These are phyloP conservation scores for Herpotrichia juniperi DNA, from an alignment of 2,329 filamentous ascomycete species.

Conservation along the genomic window DNA sequence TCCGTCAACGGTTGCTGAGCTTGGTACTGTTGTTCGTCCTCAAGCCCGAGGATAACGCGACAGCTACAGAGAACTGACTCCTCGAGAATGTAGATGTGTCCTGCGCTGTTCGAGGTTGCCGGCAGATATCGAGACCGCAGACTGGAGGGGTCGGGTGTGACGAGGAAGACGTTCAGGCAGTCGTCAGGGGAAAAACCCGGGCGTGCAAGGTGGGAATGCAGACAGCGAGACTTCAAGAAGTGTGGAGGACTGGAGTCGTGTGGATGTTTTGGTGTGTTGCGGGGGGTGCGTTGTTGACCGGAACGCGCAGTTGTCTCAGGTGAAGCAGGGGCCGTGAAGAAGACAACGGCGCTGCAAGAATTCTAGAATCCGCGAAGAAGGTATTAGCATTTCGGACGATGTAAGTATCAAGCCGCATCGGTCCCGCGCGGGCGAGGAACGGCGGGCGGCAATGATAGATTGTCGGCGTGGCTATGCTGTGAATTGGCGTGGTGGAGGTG, in stretches of 20 bases:
- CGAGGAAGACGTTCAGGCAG: neutral
- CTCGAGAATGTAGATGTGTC: neutral
- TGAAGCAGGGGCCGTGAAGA: conserved; percentile 19
- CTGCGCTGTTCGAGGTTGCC: neutral
- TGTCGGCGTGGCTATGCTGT: conserved; percentile 18
- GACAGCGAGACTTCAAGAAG: neutral
- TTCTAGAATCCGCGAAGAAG: conserved; percentile 27
- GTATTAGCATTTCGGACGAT: conserved; percentile 41
- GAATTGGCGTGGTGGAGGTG: conserved; percentile 10
- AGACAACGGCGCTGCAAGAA: conserved; percentile 14
- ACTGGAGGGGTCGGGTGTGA: neutral
- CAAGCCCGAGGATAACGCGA: neutral
- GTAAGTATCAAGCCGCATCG: conserved; percentile 16
- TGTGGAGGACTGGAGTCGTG: conserved; percentile 15
- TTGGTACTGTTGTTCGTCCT: neutral
- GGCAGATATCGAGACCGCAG: neutral
- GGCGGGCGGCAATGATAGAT: conserved; percentile 25
- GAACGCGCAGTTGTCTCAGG: conserved; percentile 40
- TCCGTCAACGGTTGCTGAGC: conserved; percentile 6
- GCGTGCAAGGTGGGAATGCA: neutral
- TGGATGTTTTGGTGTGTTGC: conserved; percentile 22
- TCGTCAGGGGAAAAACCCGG: conserved; percentile 1
- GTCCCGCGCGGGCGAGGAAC: conserved; percentile 23
- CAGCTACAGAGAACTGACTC: neutral
- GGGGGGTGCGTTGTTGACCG: conserved; percentile 11